Percentiles rank a stretch among this genome's conserved stretches.
These are phyloP conservation scores for Aspergillaceae sp. DNA, from an alignment of 2,329 filamentous ascomycete species.

Conservation along the genomic window DNA sequence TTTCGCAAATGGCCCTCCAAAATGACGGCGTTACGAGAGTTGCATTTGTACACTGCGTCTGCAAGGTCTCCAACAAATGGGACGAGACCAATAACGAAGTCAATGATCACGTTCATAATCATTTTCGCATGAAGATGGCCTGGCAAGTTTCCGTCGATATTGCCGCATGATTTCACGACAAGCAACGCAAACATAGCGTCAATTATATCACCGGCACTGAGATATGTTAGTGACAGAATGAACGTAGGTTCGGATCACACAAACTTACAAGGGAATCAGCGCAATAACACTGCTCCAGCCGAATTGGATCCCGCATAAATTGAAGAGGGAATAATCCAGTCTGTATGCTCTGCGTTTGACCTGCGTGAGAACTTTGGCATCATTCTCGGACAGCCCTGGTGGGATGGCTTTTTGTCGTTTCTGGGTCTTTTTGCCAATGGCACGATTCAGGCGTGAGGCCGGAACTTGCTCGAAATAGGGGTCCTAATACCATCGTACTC, in stretches of 20 bases:
- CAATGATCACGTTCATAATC: slow-evolving; percentile 63
- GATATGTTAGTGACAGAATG: neutral
- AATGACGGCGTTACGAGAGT: slow-evolving; percentile 39
- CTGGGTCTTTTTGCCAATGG: slow-evolving; percentile 62
- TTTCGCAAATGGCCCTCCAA: slow-evolving; percentile 38
- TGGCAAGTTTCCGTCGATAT: slow-evolving; percentile 66
- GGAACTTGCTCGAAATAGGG: slow-evolving; percentile 80
- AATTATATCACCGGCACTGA: slow-evolving; percentile 62
- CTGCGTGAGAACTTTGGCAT: slow-evolving; percentile 71
- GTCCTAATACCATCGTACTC: slow-evolving; percentile 49
- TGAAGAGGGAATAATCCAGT: slow-evolving; percentile 78
- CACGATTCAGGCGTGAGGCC: slow-evolving; percentile 59
- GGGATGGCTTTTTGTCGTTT: slow-evolving; percentile 80
- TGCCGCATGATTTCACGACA: slow-evolving; percentile 62
- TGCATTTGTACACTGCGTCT: slow-evolving; percentile 41
- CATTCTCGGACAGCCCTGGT: slow-evolving; percentile 71
- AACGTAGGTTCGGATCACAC: neutral
- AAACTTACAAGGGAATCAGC: slow-evolving; percentile 66
- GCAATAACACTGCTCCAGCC: slow-evolving; percentile 86
- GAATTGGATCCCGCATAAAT: slow-evolving; percentile 69
- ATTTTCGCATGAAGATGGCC: slow-evolving; percentile 56
- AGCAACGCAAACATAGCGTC: slow-evolving; percentile 67
- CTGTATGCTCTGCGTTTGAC: slow-evolving; percentile 79
- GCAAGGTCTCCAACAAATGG: slow-evolving; percentile 44
- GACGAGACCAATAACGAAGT: slow-evolving; percentile 42